phyloP scores from a whole-genome alignment of 768 basidiomycete genomes.

The Phanerochaete sordida region DNA sequence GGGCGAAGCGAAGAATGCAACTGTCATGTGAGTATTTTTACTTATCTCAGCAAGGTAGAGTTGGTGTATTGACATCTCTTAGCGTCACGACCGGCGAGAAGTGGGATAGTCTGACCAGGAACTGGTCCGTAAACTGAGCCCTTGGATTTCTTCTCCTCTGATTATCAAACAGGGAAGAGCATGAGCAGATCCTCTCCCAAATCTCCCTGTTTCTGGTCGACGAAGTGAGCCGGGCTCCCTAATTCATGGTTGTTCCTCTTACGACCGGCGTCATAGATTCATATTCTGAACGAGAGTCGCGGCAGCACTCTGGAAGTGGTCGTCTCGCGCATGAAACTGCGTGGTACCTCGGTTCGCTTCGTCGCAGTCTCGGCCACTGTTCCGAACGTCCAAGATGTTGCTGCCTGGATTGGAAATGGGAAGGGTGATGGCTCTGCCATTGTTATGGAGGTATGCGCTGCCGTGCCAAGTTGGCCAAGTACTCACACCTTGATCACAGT shows the following conservation, averaged over 20 bases:
- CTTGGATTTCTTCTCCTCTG: background rate
- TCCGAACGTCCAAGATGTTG: constrained; percentile 90
- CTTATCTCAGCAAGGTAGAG: background rate
- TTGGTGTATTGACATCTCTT: background rate
- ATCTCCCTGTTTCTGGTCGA: constrained; percentile 87
- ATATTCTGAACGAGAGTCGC: constrained; percentile 85
- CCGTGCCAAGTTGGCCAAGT: background rate
- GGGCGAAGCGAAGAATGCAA: constrained; percentile 71
- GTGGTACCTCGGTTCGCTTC: constrained; percentile 71
- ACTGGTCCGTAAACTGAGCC: constrained; percentile 51
- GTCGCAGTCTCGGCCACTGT: constrained; percentile 91
- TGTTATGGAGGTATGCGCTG: constrained; percentile 59
- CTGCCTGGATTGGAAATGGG: constrained; percentile 73
- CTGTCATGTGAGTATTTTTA: constrained; percentile 64
- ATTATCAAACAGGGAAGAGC: constrained; percentile 45
- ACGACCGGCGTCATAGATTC: constrained; percentile 53
- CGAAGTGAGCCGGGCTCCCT: constrained; percentile 49
- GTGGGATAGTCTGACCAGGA: constrained; percentile 91
- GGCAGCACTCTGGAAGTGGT: constrained; percentile 94
- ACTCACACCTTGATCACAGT: constrained; percentile 42
- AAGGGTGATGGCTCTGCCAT: constrained; percentile 44
- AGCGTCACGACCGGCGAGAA: constrained; percentile 66
- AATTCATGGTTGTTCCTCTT: background rate
- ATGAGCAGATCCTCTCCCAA: constrained; percentile 63
- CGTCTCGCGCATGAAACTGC: constrained; percentile 87